Evolutionary conservation across 2,329 filamentous ascomycete species (phyloP), one percentile per base, ranked within the genome.

Genomic region (Cladosporium sp.): DNA sequence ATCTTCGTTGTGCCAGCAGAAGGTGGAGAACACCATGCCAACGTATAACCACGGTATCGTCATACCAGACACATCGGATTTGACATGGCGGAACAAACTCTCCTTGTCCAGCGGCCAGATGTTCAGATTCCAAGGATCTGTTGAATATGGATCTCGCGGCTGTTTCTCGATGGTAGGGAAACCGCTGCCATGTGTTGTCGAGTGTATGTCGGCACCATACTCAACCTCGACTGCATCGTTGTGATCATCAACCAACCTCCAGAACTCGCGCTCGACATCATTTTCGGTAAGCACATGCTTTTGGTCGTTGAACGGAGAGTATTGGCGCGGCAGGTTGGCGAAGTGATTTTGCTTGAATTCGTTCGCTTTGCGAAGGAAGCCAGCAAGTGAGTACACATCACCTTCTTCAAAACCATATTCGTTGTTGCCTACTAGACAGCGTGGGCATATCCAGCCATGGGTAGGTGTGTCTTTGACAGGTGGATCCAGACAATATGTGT

Each of bases 1-100:
- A 68, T 99, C 94, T 69, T 99, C 94, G 62, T 96, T 97, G 72
- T 99, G 94, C 94, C 94, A 99, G 74, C 94, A 99, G 70, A 99
- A 99, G 0, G 94, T 97, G 0, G 94, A 99, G 71, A 99, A 99
- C 37, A 96, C 95, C 94, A 99, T 99, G 61, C 94, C 94, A 3
- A 99, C 94, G 70, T 99, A 99, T 3, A 99, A 85, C 94, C 94
- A 99, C 0, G 94, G 94, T 7, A 99, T 93, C 0, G 94, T 99
- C 94, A 99, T 99, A 36, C 94, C 94, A 1, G 94, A 97, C 54
- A 99, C 95, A 69, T 99, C 94, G 0, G 93, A 91, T 72, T 97
- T 97, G 78, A 99, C 97, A 66, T 99, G 90, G 49, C 93, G 85
- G 77, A 99, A 99, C 1, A 99, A 78, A 48, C 92, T 97, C 53